These are phyloP conservation scores for Wallacemonas rigidus DNA, from an alignment of 208 protist genomes.

Conservation along the genomic window DNA sequence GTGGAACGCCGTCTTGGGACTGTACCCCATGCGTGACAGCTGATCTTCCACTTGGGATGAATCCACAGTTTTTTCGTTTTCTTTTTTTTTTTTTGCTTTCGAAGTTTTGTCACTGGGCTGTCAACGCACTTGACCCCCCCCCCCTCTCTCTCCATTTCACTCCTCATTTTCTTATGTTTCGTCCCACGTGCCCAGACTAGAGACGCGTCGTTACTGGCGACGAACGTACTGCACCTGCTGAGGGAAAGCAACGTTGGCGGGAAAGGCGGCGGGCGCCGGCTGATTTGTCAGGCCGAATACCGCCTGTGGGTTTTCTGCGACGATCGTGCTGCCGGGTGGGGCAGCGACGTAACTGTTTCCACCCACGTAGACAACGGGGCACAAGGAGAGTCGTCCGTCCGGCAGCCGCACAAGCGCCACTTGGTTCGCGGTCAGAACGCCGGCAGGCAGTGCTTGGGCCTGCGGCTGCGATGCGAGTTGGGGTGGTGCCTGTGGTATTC, in stretches of 20 bases:
- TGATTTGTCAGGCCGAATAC: not conserved
- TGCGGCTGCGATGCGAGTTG: not conserved
- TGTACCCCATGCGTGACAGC: too few species aligned
- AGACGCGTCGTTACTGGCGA: not conserved
- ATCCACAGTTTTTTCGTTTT: not conserved
- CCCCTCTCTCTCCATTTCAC: too few species aligned
- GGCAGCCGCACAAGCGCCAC: constrained; percentile 23
- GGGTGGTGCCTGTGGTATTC: not conserved
- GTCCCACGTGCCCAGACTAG: too few species aligned
- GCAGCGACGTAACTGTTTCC: constrained; percentile 10
- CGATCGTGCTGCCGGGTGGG: constrained; percentile 1
- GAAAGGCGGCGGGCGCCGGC: not conserved
- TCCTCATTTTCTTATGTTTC: too few species aligned
- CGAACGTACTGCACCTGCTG: not conserved
- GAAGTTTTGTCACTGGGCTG: too few species aligned
- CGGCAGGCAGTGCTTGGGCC: not conserved
- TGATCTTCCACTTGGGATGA: too few species aligned
- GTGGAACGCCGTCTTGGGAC: too few species aligned
- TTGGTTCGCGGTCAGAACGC: constrained; percentile 2
- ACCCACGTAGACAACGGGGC: constrained; percentile 18
- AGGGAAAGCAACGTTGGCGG: not conserved
- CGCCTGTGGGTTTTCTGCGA: not conserved
- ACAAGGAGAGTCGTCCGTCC: constrained; percentile 26
- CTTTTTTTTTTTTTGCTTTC: not conserved
- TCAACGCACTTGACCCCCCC: too few species aligned